Evolutionary conservation across 73 alveolate genomes (phyloP).

Genomic region (Symbiodinium pilosum): DNA sequence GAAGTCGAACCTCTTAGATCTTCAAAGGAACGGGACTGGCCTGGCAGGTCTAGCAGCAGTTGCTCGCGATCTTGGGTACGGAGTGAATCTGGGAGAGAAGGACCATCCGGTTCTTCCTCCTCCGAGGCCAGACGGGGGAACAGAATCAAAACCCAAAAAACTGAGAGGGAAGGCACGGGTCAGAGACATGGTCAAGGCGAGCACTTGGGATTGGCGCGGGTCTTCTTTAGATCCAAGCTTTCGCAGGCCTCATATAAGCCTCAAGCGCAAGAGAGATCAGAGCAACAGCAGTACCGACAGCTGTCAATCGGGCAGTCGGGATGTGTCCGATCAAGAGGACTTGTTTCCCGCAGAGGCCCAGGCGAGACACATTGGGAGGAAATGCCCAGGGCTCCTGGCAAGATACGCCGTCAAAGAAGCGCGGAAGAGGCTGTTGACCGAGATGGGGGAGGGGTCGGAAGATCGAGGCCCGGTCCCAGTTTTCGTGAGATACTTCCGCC

Average conservation of each 20-base stretch:
- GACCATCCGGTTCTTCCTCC: background rate
- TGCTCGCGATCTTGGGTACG: background rate
- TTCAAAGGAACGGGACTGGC: background rate
- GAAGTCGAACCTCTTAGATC: background rate
- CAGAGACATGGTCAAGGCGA: background rate
- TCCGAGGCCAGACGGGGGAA: no score
- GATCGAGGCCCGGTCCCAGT: background rate
- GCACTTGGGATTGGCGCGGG: background rate
- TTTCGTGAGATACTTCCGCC: conserved; percentile 14
- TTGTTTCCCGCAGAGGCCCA: conserved; percentile 22
- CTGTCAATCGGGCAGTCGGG: background rate
- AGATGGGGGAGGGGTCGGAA: background rate
- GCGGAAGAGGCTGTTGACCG: background rate
- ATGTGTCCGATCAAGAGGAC: background rate
- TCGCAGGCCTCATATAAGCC: background rate
- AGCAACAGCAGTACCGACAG: background rate
- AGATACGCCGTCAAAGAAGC: background rate
- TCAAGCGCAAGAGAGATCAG: background rate
- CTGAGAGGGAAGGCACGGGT: background rate
- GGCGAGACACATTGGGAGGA: background rate
- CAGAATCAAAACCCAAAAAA: background rate
- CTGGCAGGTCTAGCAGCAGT: background rate
- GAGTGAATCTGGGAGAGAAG: background rate
- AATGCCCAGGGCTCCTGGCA: background rate
- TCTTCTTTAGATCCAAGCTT: background rate